Evolutionary conservation across 177 flowering plant species (phyloP), one percentile per base, ranked within the genome.

Genomic region (Tripterygium wilfordii): DNA sequence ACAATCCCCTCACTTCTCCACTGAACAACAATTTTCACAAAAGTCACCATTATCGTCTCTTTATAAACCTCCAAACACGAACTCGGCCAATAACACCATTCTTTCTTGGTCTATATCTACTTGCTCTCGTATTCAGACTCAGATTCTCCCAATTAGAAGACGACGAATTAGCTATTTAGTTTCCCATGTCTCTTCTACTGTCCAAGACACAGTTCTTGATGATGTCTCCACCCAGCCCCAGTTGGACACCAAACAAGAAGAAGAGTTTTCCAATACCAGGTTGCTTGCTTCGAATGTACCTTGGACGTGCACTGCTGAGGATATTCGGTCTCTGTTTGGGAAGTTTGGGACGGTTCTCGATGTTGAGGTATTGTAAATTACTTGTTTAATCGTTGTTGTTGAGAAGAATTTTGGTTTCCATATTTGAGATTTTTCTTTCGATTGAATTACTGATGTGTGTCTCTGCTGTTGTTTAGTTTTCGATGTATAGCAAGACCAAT

Each of bases 281-380:
- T 36, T 86, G 66, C 49, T 80, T 46, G 97, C 86, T 8, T 82
- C 77, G 63, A 89, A 89, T 60, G 63, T 86, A 6, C 95, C 97
- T 10, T 89, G 97, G 94, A 60, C 72, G 45, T 73, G 65, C 40
- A 78, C 83, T 1, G 42, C 58, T 14, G 79, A 78, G 15, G 97
- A 86, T 46, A 70, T 86, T 48, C 71, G 78, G 2, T 45, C 63
- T 32, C 55, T 86, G 39, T 86, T 89, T 51, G 70, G 80, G 70
- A 80, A 79, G 42, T 41, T 71, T 39, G 97, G 97, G 12, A 77
- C 78, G 0, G 97, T 89, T 23, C 30, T 54, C 2, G 83, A 80
- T 45, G 75, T 86, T 33, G 94, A 89, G 90, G 95, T 89, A 47
- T 19, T 31, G n/a, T 27, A 5, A 39, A 20, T 27, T n/a, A 43